Conservation (phyloP, 352 stramenopile species). For the Globisporangium megalacanthum region DNA sequence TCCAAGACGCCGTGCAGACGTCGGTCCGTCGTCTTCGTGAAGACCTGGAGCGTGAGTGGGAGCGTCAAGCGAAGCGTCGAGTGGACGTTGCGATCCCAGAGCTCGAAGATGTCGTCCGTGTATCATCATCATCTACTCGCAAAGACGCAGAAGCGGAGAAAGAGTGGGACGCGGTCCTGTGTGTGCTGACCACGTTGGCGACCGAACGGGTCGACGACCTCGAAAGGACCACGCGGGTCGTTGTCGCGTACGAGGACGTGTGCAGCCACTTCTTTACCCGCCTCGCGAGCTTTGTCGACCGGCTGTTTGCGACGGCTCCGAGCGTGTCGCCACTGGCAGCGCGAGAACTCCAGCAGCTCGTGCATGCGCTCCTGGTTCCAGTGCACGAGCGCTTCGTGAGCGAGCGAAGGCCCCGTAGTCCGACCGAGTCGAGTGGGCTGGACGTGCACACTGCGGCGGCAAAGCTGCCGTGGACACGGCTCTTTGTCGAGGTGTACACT, state of each 20-base stretch:
- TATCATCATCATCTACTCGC: conserved; percentile 13
- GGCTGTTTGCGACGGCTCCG: conserved; percentile 30
- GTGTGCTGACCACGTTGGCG: conserved; percentile 28
- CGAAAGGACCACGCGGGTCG: conserved; percentile 1
- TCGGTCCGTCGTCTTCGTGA: conserved; percentile 14
- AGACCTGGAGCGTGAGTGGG: conserved; percentile 16
- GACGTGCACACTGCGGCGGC: conserved; percentile 13
- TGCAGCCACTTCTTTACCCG: conserved; percentile 57
- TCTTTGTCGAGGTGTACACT: conserved; percentile 54
- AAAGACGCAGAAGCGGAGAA: conserved; percentile 25
- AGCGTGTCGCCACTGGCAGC: conserved; percentile 26
- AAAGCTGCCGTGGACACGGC: conserved; percentile 45
- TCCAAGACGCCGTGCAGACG: conserved; percentile 2
- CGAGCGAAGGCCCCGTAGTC: not conserved
- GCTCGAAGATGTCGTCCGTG: conserved; percentile 26
- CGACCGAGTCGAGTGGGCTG: not conserved
- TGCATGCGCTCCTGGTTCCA: conserved; percentile 47
- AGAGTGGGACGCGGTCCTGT: conserved; percentile 21
- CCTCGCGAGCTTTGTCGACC: conserved; percentile 50
- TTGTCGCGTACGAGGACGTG: conserved; percentile 23
- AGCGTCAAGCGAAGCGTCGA: not conserved
- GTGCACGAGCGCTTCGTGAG: conserved; percentile 38
- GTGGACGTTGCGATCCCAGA: conserved; percentile 28
- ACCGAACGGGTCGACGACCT: conserved; percentile 16
- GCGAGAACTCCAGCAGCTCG: conserved; percentile 54